Base-by-base conservation (phyloP, 2,329 filamentous ascomycete genomes). In the Pseudomassariella vexata region DNA sequence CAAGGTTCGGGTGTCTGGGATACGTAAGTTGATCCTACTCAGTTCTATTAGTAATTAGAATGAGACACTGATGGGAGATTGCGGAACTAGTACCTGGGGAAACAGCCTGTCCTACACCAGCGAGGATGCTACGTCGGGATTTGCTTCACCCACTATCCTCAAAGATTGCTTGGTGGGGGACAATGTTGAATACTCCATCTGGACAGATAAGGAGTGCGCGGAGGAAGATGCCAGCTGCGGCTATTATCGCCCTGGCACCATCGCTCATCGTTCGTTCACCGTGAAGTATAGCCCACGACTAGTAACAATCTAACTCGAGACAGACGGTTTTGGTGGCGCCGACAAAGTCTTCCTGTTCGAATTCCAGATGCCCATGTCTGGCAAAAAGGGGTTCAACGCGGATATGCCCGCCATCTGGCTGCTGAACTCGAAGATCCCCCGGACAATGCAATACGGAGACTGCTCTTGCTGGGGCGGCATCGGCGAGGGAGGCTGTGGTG, bases 341-440 rank as follows among this genome's bases (percentile, higher is more conserved):
- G 72, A 77, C 47, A 87, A 86, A 62, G 66, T 82, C 33, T 87
- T 89, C 62, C 66, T 88, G 41, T 70, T 84, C 46, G 73, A 85
- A 46, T 84, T 88, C 56, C 64, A 66, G 34, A 89, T 89, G 84
- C 82, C 82, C 7, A 50, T 68, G 28, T 72, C 73, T 36, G 70
- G 70, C 39, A 52, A 63, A 32, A 59, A 53, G n/a, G 63, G 62
- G 35, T 65, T 64, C 47, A 73, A 78, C 49, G 63, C 54, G 24
- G 76, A 88, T 57, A 83, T 83, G 70, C 82, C 84, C 7, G 79
- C 83, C 24, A 70, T 82, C 55, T 89, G 85, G 85, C 63, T 81
- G 30, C 72, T 89, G 38, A 89, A 89, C 59, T 78, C 75, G 12
- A 69, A 75, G 38, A 85, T 89, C 39, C 76, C 82, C 17, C 77